phyloP scores from a whole-genome alignment of 164 flowering plant genomes.

The Liriodendron chinense region DNA sequence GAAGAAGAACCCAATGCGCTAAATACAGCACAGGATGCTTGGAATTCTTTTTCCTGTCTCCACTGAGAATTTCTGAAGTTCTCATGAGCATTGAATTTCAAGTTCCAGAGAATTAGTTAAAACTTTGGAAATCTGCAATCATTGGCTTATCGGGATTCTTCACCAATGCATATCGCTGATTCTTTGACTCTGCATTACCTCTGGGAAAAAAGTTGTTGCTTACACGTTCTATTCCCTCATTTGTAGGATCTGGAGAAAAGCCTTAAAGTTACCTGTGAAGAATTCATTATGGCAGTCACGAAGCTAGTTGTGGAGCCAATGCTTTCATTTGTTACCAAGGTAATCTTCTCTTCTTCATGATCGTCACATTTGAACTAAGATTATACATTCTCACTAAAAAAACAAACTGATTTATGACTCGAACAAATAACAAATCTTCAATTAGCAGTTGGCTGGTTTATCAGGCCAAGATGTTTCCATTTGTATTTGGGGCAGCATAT shows the following conservation, averaged over 20 bases:
- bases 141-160: background rate
- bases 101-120: too few relatives aligned
- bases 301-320: constrained; percentile 94
- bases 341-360: constrained; percentile 12
- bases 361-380: background rate
- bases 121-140: background rate
- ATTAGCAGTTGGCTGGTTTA: too few relatives aligned
- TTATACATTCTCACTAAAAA: background rate
- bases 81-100: background rate
- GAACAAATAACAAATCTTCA: background rate
- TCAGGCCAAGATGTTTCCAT: background rate
- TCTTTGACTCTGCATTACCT: background rate
- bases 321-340: constrained; percentile 99
- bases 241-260: constrained; percentile 90
- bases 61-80: background rate
- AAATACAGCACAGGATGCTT: background rate
- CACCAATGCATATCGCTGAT: background rate
- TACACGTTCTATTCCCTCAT: background rate
- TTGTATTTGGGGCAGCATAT: background rate
- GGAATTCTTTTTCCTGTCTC: background rate
- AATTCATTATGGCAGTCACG: constrained; percentile 95
- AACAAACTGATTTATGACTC: too few relatives aligned
- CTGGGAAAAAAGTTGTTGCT: background rate
- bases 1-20: background rate
- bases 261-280: constrained; percentile 91